phyloP scores from a whole-genome alignment of 306 rosid genomes.

The Dalbergia cochinchinensis region DNA sequence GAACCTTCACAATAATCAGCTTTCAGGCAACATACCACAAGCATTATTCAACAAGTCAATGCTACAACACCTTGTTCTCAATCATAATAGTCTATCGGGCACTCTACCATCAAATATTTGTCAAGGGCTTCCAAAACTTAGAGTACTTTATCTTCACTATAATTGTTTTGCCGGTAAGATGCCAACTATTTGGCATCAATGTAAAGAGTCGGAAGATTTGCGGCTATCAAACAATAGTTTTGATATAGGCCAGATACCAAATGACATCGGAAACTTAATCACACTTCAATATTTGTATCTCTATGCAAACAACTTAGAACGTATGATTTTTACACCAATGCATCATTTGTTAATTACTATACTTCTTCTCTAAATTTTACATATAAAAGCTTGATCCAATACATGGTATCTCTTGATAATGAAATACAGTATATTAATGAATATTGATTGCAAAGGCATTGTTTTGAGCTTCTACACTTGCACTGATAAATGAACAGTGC shows the following conservation, averaged over 20 bases:
- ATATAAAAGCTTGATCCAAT: too few relatives aligned
- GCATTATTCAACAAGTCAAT: slow-evolving; percentile 12
- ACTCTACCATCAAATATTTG: slow-evolving; percentile 40
- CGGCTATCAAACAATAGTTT: background rate
- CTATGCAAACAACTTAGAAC: background rate
- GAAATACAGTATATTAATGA: too few relatives aligned
- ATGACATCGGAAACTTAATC: slow-evolving; percentile 27
- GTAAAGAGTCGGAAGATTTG: slow-evolving; percentile 15
- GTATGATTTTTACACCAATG: background rate
- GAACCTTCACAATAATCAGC: background rate
- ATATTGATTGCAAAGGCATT: too few relatives aligned
- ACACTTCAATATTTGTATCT: slow-evolving; percentile 22
- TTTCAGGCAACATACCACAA: slow-evolving; percentile 5
- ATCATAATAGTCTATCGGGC: slow-evolving; percentile 11
- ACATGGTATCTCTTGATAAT: too few relatives aligned
- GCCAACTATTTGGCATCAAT: slow-evolving; percentile 33
- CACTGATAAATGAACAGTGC: background rate
- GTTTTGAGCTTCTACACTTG: background rate
- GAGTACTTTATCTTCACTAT: background rate
- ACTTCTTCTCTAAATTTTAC: background rate
- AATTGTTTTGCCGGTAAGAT: slow-evolving; percentile 28
- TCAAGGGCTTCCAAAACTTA: slow-evolving; percentile 29
- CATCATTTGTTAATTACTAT: background rate
- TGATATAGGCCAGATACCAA: slow-evolving; percentile 7
- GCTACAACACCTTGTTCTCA: background rate